Evolutionary conservation across 2,329 filamentous ascomycete species (phyloP).

Genomic region (Aspergillus pseudotamarii): DNA sequence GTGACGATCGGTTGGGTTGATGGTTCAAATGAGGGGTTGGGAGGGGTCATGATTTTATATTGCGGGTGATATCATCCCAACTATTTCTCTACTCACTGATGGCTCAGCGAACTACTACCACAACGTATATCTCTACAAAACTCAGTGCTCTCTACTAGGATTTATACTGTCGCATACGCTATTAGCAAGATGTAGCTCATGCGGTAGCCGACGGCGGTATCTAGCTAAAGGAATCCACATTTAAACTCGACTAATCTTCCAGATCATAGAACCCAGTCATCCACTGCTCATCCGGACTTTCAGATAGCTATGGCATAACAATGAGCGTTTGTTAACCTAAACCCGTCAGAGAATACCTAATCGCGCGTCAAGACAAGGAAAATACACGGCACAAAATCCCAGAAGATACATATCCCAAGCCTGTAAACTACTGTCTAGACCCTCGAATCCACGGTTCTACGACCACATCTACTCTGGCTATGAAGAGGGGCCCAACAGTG

Average conservation of each 20-base stretch:
- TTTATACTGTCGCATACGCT: not conserved
- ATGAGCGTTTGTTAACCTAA: not conserved
- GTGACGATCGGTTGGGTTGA: not conserved
- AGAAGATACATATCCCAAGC: too few species aligned
- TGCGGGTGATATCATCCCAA: not conserved
- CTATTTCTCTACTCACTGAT: too few species aligned
- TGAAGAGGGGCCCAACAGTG: too few species aligned
- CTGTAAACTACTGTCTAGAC: too few species aligned
- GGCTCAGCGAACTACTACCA: not conserved
- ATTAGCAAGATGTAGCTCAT: too few species aligned
- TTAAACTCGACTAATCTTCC: not conserved
- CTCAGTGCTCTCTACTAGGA: fast-evolving
- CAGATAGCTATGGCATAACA: not conserved
- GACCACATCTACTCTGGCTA: too few species aligned
- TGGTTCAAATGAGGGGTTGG: not conserved
- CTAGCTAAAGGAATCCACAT: not conserved
- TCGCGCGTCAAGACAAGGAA: not conserved
- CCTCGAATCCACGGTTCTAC: too few species aligned
- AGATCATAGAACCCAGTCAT: not conserved
- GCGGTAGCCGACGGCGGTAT: not conserved
- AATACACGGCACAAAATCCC: not conserved
- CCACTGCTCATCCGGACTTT: not conserved
- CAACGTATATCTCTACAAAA: not conserved
- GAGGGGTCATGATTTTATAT: not conserved
- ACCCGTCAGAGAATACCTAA: not conserved